Base-by-base conservation (phyloP, 108 stramenopile genomes). In the Conticribra guillardii region DNA sequence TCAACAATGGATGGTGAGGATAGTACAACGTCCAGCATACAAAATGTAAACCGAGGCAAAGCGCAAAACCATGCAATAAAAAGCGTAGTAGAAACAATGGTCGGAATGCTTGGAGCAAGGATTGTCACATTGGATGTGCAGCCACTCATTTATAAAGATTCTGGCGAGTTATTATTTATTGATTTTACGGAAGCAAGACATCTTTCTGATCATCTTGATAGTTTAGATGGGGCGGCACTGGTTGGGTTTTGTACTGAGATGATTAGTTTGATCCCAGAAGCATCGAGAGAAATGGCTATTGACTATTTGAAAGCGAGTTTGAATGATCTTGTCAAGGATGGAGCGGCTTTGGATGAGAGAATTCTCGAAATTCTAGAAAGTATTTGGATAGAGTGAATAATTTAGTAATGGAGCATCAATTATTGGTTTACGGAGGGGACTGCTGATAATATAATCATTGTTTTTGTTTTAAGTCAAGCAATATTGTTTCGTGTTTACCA, bases 171-270 rank as follows among this genome's bases (percentile, higher is more conserved):
- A 14, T 16, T 91, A 5, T 86, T 91, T 53, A 91, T 91, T 63
- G 89, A 91, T 62, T 83, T 91, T 81, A 91, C 85, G 28, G 87
- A 91, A 67, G 89, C 89, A 15, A 79, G 71, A 31, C 37, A 54
- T 49, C 30, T 88, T 15, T 37, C 53, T 0, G 18, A 22, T 15
- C 55, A 63, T 0, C 14, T 51, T 1, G 32, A 73, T 33, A 37
- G 75, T 26, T 22, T 71, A 28, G 79, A 87, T 71, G 57, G 45
- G 23, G 30, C 57, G 22, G 66, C 81, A 8, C 16, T 87, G 57
- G 64, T 81, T 14, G 79, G 81, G 14, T 82, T 79, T 33, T 87
- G 82, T 44, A 58, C 51, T 30, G 86, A 87, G 54, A 82, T 84
- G 66, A 31, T 73, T 3, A 64, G 81, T n/a, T 63, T 87, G 74